Percentiles rank a stretch among this genome's conserved stretches.
phyloP scores from a whole-genome alignment of 2,329 filamentous ascomycete genomes.

The Hortaea sp. region DNA sequence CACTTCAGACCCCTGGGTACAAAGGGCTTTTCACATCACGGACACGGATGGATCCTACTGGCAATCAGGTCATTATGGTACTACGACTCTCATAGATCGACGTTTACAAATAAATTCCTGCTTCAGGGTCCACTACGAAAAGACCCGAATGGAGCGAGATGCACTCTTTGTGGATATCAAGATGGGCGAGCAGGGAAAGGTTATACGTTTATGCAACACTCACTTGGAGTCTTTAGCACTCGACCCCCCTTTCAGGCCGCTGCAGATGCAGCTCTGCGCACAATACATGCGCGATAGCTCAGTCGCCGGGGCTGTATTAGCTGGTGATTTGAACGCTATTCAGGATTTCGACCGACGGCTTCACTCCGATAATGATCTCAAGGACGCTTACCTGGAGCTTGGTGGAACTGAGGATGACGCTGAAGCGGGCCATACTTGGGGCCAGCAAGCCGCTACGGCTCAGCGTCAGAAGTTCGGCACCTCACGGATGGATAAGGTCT shows the following conservation, averaged over 20 bases:
- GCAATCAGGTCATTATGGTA: conserved; percentile 41
- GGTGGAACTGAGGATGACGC: conserved; percentile 43
- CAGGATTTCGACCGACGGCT: conserved; percentile 42
- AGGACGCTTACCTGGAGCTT: conserved; percentile 43
- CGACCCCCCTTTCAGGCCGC: conserved; percentile 39
- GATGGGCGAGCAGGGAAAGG: conserved; percentile 9
- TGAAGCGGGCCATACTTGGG: conserved; percentile 46
- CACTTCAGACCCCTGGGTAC: conserved; percentile 37
- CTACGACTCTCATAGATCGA: conserved; percentile 42
- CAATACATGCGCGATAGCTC: conserved; percentile 31
- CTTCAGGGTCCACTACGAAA: conserved; percentile 42
- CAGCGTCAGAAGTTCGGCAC: conserved; percentile 38
- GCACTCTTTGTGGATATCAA: conserved; percentile 45
- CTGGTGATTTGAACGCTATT: conserved; percentile 51
- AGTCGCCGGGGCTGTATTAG: conserved; percentile 36
- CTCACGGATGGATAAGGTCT: conserved; percentile 46
- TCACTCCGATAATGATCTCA: conserved; percentile 38
- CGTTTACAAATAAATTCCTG: conserved; percentile 33
- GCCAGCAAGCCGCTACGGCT: conserved; percentile 39
- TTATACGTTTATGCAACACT: conserved; percentile 44
- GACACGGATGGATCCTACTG: conserved; percentile 37
- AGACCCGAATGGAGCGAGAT: conserved; percentile 43
- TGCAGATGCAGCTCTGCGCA: conserved; percentile 38
- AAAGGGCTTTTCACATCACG: conserved; percentile 38
- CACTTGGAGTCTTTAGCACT: conserved; percentile 47